phyloP scores from a whole-genome alignment of 306 rosid species.

The Medicago lupulina region DNA sequence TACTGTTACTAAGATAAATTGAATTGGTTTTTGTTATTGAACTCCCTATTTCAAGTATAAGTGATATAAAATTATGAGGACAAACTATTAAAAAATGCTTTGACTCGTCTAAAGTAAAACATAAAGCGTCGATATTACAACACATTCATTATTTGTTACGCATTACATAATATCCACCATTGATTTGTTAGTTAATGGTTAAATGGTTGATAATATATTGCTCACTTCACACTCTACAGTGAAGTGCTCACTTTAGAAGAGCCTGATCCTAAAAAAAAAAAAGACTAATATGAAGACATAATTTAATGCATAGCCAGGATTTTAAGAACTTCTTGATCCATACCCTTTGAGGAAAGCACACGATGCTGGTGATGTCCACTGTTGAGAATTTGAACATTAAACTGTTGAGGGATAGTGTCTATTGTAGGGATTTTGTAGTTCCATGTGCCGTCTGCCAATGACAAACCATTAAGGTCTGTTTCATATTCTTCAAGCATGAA shows the following conservation, averaged over 20 bases:
- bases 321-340: constrained; percentile 25
- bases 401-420: constrained; percentile 82
- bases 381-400: constrained; percentile 81
- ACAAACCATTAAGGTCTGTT: constrained; percentile 68
- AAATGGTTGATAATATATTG: neutral
- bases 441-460: constrained; percentile 82
- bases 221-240: neutral
- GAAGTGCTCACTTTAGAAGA: neutral
- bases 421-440: constrained; percentile 84
- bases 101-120: neutral
- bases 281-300: constrained; percentile 33
- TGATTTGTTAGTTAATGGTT: neutral
- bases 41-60: constrained; percentile 8
- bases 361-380: constrained; percentile 78
- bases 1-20: constrained; percentile 1
- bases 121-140: neutral
- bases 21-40: neutral
- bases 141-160: neutral
- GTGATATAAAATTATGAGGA: neutral
- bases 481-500: constrained; percentile 86
- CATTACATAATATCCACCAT: neutral
- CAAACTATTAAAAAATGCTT: neutral
- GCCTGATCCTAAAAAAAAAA: constrained; percentile 6
- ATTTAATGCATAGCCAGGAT: neutral
- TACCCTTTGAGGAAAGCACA: constrained; percentile 93